Percentiles rank a stretch among this genome's conserved stretches.
Evolutionary conservation across 2,329 filamentous ascomycete species (phyloP).

Genomic region (Harringtonia lauricola): DNA sequence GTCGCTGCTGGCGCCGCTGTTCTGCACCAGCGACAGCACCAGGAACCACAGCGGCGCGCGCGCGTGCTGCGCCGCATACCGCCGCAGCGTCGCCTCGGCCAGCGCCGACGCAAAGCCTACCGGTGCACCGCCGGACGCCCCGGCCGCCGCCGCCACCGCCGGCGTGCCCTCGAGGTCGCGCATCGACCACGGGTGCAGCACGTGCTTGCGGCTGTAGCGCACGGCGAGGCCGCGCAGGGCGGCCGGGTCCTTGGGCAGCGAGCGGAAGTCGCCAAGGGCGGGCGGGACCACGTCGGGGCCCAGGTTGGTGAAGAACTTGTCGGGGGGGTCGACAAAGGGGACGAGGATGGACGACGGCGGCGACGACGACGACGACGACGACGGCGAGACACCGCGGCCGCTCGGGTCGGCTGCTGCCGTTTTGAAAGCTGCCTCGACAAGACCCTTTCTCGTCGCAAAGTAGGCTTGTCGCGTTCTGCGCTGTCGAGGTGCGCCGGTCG

Average conservation of each 20-base stretch:
- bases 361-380: neutral
- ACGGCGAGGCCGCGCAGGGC: slow-evolving; percentile 1
- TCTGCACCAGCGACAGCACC: slow-evolving; percentile 1
- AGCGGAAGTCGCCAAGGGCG: slow-evolving; percentile 12
- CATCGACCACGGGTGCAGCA: slow-evolving; percentile 14
- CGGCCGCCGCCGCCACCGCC: neutral
- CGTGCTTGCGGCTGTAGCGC: slow-evolving; percentile 12
- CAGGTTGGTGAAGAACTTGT: slow-evolving; percentile 2
- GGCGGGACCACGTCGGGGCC: slow-evolving; percentile 2
- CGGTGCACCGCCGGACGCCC: too few species aligned
- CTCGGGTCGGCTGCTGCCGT: too few species aligned
- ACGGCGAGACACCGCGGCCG: too few species aligned
- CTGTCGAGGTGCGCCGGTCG: too few species aligned
- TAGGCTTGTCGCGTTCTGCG: too few species aligned
- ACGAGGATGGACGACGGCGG: too few species aligned
- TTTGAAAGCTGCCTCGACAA: too few species aligned
- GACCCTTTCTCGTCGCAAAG: too few species aligned
- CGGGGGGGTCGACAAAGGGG: neutral
- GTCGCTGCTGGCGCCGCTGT: neutral
- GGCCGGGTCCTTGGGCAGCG: neutral
- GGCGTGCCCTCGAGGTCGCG: slow-evolving; percentile 16
- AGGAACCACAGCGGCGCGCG: slow-evolving; percentile 14
- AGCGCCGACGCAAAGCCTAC: too few species aligned
- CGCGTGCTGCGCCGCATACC: slow-evolving; percentile 16
- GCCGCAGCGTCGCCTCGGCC: slow-evolving; percentile 16